Percentiles rank a stretch among this genome's conserved stretches.
Conservation (phyloP, 2,329 filamentous ascomycete species). For the Ophiostoma triangulosporum region DNA sequence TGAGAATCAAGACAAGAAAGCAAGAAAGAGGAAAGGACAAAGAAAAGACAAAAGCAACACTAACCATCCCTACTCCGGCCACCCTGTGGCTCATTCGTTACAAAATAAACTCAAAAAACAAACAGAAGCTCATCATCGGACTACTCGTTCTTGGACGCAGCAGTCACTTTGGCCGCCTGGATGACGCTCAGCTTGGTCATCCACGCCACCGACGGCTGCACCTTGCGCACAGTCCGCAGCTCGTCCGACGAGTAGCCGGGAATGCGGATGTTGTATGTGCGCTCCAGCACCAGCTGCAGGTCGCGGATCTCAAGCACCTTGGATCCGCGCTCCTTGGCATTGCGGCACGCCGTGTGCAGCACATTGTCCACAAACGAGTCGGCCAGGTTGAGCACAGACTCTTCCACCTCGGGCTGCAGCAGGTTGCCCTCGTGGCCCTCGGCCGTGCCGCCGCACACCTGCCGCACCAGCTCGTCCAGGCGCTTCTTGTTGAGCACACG, state of each 20-base stretch:
- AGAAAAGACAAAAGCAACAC: neutral
- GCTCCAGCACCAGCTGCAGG: slow-evolving; percentile 69
- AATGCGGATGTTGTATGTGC: slow-evolving; percentile 81
- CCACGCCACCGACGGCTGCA: slow-evolving; percentile 78
- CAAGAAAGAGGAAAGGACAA: neutral
- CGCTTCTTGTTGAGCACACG: slow-evolving; percentile 96
- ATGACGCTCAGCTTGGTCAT: slow-evolving; percentile 96
- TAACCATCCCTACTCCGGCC: neutral
- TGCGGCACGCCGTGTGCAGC: slow-evolving; percentile 71
- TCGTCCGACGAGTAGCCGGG: slow-evolving; percentile 93
- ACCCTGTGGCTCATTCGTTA: neutral
- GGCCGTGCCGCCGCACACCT: slow-evolving; percentile 72
- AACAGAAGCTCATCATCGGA: neutral
- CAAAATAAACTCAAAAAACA: neutral
- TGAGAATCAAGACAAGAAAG: neutral
- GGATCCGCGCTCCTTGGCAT: slow-evolving; percentile 84
- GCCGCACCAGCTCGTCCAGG: slow-evolving; percentile 83
- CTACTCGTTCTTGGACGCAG: slow-evolving; percentile 30
- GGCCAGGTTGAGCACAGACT: slow-evolving; percentile 80
- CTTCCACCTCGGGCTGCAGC: slow-evolving; percentile 85
- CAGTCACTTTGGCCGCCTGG: slow-evolving; percentile 77
- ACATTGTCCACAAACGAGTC: slow-evolving; percentile 94
- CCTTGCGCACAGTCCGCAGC: slow-evolving; percentile 84
- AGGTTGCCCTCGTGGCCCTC: slow-evolving; percentile 62
- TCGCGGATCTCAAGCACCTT: slow-evolving; percentile 83